A percentile compares a stretch with the other conserved stretches of the same genome.
phyloP scores from a whole-genome alignment of 306 rosid genomes.

The Malus orientalis region DNA sequence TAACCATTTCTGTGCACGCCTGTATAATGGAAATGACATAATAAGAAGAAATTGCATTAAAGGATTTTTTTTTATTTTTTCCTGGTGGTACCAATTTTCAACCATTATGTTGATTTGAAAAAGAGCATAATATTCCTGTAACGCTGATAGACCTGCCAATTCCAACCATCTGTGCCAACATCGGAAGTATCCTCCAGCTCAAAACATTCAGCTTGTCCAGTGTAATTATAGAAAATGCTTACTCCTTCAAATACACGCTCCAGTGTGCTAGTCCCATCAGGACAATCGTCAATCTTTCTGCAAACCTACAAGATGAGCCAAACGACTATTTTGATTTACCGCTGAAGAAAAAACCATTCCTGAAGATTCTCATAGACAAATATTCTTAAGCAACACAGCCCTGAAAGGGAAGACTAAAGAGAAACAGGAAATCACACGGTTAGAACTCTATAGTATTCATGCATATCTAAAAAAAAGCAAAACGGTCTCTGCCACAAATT shows the following conservation, averaged over 20 bases:
- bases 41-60: conserved; percentile 1
- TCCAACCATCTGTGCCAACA: conserved; percentile 66
- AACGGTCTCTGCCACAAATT: background rate
- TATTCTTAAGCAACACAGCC: background rate
- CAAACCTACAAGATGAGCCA: conserved; percentile 44
- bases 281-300: conserved; percentile 43
- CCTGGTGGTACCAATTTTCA: too few species aligned
- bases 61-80: too few species aligned
- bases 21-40: conserved; percentile 14
- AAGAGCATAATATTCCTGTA: background rate
- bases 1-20: conserved; percentile 93
- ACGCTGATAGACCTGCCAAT: conserved; percentile 63
- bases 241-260: conserved; percentile 66
- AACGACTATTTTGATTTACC: background rate
- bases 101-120: background rate
- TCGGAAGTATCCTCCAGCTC: conserved; percentile 67
- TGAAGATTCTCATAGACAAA: background rate
- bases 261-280: conserved; percentile 46
- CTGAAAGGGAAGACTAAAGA: background rate
- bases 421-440: too few species aligned
- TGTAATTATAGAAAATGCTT: conserved; percentile 65
- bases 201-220: conserved; percentile 59
- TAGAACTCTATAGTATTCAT: too few species aligned
- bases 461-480: too few species aligned
- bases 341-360: background rate